Conservation (phyloP, 352 stramenopile species). For the Globisporangium ultimum region DNA sequence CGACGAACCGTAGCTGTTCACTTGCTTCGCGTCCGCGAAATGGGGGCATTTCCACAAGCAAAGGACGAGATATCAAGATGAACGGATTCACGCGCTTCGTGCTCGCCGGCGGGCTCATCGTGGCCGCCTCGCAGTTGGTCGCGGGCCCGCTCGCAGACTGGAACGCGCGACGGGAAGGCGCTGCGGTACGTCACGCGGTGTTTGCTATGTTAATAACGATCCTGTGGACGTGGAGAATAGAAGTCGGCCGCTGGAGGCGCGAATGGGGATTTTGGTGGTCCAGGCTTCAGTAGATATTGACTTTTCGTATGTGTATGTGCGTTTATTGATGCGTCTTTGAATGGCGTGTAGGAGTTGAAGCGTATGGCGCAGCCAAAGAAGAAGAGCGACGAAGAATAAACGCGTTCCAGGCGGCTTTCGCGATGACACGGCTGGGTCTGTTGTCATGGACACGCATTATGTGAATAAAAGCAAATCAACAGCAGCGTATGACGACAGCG, state of each 20-base stretch:
- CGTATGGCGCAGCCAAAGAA: slow-evolving; percentile 53
- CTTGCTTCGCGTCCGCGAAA: too few species aligned
- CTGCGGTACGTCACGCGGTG: slow-evolving; percentile 33
- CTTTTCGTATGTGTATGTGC: neutral
- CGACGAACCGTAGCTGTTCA: neutral
- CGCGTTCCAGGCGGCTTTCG: neutral
- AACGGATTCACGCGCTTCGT: slow-evolving; percentile 74
- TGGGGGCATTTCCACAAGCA: neutral
- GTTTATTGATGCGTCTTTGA: neutral
- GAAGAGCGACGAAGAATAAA: slow-evolving; percentile 51
- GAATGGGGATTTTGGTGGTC: neutral
- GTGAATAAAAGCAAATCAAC: too few species aligned
- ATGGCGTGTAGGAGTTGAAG: slow-evolving; percentile 52
- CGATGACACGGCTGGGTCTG: too few species aligned
- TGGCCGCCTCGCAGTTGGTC: slow-evolving; percentile 67
- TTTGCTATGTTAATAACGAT: neutral
- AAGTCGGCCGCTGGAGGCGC: neutral
- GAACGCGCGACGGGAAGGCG: slow-evolving; percentile 69
- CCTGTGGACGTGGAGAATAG: neutral
- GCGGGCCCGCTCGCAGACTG: slow-evolving; percentile 65
- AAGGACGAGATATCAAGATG: slow-evolving; percentile 28
- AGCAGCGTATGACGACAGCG: too few species aligned
- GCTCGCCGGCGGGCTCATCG: slow-evolving; percentile 62
- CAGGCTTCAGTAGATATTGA: neutral
- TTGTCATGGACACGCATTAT: too few species aligned